Conservation (phyloP, 805 yeast genomes). For the Myxozyma sirexii region DNA sequence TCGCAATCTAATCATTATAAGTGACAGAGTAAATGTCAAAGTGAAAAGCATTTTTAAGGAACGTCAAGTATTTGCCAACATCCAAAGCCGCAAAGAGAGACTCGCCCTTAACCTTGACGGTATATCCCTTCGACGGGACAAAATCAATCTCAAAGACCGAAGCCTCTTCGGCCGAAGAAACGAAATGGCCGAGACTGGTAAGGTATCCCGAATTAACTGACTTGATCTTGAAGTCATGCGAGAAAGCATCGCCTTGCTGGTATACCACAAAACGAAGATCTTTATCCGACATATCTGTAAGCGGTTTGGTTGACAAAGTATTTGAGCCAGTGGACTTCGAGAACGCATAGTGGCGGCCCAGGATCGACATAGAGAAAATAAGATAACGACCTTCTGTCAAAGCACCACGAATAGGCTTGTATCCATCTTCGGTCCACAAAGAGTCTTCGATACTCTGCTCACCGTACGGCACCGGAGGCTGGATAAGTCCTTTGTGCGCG, state of each 20-base stretch:
- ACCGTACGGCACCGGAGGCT: conserved; percentile 37
- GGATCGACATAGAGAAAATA: conserved; percentile 19
- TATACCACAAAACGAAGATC: conserved; percentile 16
- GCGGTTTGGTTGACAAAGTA: no score
- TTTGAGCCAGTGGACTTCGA: neutral
- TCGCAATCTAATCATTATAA: neutral
- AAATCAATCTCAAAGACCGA: conserved; percentile 15
- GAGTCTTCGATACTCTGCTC: conserved; percentile 29
- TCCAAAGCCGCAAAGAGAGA: neutral
- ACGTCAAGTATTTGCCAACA: neutral
- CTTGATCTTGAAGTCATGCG: conserved; percentile 19
- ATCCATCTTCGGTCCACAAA: conserved; percentile 35
- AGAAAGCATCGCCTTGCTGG: conserved; percentile 32
- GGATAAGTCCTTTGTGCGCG: conserved; percentile 8
- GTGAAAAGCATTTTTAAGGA: neutral
- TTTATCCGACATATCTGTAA: neutral
- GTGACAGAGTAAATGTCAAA: conserved; percentile 18
- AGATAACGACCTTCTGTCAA: conserved; percentile 38
- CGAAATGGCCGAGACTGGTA: conserved; percentile 1
- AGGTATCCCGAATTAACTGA: conserved; percentile 13
- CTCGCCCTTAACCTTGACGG: conserved; percentile 12
- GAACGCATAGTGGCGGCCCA: neutral
- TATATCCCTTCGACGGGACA: conserved; percentile 19
- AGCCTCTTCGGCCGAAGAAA: neutral
- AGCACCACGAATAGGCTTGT: conserved; percentile 35